Evolutionary conservation across 2,329 filamentous ascomycete genomes (phyloP), one percentile per base, ranked within the genome.

Genomic region (Moelleriella libera): DNA sequence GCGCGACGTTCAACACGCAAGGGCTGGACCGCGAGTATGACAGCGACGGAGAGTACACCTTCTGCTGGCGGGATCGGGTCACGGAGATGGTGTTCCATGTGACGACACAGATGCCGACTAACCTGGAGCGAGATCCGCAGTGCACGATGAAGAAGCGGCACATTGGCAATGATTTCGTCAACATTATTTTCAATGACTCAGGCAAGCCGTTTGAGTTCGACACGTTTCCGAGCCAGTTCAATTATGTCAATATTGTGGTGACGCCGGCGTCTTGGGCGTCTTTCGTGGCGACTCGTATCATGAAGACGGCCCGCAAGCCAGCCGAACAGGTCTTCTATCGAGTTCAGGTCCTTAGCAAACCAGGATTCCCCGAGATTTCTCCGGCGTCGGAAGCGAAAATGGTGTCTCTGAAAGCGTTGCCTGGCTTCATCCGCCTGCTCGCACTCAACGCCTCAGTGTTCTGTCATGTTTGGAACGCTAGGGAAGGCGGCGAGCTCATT

Each of bases 141-240:
- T 88, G 83, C 58, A 81, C 83, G 51, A 75, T 80, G 62, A 98
- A 98, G 70, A 98, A 98, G 66, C 76, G 82, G 3, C 94, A 97
- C 59, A 92, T 97, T 51, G 92, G 92, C 49, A 98, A 98, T 60
- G 92, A 97, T 63, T 94, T 87, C 62, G 92, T 98, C 60, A 97
- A 95, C 61, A 94, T 98, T 55, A 83, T 98, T 49, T 98, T 94
- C 74, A 98, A 98, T 62, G 88, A 94, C 58, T 96, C 89, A 2
- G 90, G 92, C n/a, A 64, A 82, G 44, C 83, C 85, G 0, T 97
- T 95, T 68, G 76, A 78, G 47, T 94, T 95, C 60, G 80, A 95
- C 60, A 95, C 87, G 0, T 94, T 98, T 56, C 88, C 88, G 0
- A 94, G 88, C 0, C 85, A 90, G 49, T 95, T 98, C 71, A 97